Conservation (phyloP, 2,329 filamentous ascomycete species). For the Ophiostoma piceae region DNA sequence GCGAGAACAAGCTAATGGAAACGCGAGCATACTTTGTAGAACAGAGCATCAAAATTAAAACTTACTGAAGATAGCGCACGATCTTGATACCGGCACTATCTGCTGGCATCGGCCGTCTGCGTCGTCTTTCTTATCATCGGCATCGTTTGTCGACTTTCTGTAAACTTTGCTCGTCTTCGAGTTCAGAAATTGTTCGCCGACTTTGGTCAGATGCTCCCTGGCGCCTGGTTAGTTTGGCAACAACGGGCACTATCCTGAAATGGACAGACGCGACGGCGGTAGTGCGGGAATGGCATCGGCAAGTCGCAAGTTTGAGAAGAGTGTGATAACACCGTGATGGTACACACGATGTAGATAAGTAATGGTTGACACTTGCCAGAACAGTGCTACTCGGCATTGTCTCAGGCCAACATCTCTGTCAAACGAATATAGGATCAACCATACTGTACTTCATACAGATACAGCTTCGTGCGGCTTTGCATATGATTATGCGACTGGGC, state of each 20-base stretch:
- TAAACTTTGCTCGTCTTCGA: not conserved
- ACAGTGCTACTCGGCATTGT: not conserved
- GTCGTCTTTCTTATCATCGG: not conserved
- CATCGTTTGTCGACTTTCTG: not conserved
- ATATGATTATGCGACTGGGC: not conserved
- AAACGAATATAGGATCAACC: constrained; percentile 2
- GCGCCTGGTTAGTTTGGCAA: not conserved
- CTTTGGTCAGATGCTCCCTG: not conserved
- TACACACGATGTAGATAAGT: not conserved
- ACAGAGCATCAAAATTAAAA: not conserved
- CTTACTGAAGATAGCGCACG: not conserved
- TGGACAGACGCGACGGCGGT: constrained; percentile 16
- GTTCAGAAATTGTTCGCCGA: not conserved
- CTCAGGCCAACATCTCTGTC: not conserved
- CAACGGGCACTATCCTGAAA: constrained; percentile 17
- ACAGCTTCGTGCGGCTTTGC: not conserved
- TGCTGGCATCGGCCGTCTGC: not conserved
- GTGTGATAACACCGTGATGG: not conserved
- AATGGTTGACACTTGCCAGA: not conserved
- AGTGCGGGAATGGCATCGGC: constrained; percentile 19
- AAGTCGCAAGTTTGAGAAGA: not conserved
- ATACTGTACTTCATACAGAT: not conserved
- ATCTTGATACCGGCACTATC: not conserved
- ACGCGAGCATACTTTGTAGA: not conserved
- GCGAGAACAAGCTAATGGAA: not conserved